Evolutionary conservation across 1,139 yeast species (phyloP).

Genomic region (Entelexis sorbosivorans): DNA sequence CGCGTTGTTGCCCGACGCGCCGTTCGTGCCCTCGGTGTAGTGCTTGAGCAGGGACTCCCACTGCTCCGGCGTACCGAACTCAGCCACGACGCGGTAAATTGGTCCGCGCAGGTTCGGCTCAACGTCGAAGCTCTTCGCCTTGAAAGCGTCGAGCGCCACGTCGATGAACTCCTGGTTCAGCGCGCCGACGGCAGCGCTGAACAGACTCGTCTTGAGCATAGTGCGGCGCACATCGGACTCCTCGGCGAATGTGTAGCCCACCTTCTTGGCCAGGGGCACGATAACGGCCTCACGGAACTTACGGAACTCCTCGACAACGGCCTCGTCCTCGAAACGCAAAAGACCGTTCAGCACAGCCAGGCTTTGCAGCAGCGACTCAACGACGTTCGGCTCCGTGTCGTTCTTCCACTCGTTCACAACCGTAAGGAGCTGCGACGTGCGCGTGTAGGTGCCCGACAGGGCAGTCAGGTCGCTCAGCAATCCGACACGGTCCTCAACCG

Average conservation of each 20-base stretch:
- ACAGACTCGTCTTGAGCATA: conserved; percentile 64
- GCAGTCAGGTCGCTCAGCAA: conserved; percentile 22
- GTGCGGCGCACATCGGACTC: conserved; percentile 60
- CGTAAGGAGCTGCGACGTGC: conserved; percentile 43
- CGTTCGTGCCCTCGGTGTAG: conserved; percentile 53
- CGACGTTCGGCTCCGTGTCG: conserved; percentile 48
- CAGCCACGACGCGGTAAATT: conserved; percentile 59
- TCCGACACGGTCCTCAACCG: conserved; percentile 42
- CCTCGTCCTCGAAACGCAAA: conserved; percentile 46
- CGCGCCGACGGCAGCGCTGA: conserved; percentile 54
- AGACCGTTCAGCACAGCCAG: conserved; percentile 27
- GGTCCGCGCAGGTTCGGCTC: conserved; percentile 72
- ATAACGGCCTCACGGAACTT: conserved; percentile 52
- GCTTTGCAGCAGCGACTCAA: conserved; percentile 48
- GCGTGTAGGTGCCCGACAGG: conserved; percentile 41
- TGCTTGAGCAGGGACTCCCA: conserved; percentile 55
- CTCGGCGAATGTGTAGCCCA: conserved; percentile 61
- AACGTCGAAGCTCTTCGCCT: conserved; percentile 44
- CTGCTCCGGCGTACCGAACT: conserved; percentile 48
- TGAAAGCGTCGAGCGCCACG: conserved; percentile 48
- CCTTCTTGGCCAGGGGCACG: conserved; percentile 42
- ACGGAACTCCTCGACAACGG: conserved; percentile 46
- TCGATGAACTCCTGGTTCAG: conserved; percentile 46
- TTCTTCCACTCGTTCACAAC: conserved; percentile 37
- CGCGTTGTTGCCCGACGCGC: conserved; percentile 69